phyloP scores from a whole-genome alignment of 371 early-diverging fungal genomes.

The Saksenaea oblongispora region DNA sequence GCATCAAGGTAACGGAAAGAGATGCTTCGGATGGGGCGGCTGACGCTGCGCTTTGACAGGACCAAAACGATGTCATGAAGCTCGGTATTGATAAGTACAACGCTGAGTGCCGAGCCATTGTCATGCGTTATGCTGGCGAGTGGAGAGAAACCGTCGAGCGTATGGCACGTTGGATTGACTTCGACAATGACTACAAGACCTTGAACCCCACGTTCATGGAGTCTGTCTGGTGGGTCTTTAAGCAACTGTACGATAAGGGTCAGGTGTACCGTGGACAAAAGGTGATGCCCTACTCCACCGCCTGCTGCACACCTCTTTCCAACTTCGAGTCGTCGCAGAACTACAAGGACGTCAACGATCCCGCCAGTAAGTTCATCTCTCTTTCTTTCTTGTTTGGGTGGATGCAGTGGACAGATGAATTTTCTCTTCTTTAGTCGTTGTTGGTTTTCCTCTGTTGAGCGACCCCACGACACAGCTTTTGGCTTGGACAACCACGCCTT shows the following conservation, averaged over 20 bases:
- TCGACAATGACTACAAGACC: slow-evolving; percentile 99
- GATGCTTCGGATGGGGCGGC: no score
- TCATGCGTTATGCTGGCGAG: slow-evolving; percentile 96
- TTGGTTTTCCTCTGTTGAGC: slow-evolving; percentile 91
- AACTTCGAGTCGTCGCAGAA: slow-evolving; percentile 99
- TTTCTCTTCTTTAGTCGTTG: slow-evolving; percentile 62
- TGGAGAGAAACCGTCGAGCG: slow-evolving; percentile 98
- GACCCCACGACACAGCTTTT: slow-evolving; percentile 85
- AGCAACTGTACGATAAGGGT: slow-evolving; percentile 94
- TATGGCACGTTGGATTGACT: slow-evolving; percentile 99
- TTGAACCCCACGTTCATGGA: slow-evolving; percentile 97
- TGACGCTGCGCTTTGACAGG: no score
- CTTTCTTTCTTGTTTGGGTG: slow-evolving; percentile 1
- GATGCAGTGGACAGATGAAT: not conserved
- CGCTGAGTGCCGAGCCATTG: slow-evolving; percentile 97
- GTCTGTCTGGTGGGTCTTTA: slow-evolving; percentile 99
- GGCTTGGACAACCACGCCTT: slow-evolving; percentile 99
- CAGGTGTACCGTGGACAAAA: slow-evolving; percentile 97
- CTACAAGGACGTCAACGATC: slow-evolving; percentile 99
- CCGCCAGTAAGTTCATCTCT: slow-evolving; percentile 67
- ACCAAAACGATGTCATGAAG: slow-evolving; percentile 89
- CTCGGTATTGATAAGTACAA: slow-evolving; percentile 99
- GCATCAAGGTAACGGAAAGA: slow-evolving; percentile 65
- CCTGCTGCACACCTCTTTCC: slow-evolving; percentile 95
- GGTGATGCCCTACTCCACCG: slow-evolving; percentile 99